phyloP scores from a whole-genome alignment of 106 monocot species.

The Hemerocallis citrina region DNA sequence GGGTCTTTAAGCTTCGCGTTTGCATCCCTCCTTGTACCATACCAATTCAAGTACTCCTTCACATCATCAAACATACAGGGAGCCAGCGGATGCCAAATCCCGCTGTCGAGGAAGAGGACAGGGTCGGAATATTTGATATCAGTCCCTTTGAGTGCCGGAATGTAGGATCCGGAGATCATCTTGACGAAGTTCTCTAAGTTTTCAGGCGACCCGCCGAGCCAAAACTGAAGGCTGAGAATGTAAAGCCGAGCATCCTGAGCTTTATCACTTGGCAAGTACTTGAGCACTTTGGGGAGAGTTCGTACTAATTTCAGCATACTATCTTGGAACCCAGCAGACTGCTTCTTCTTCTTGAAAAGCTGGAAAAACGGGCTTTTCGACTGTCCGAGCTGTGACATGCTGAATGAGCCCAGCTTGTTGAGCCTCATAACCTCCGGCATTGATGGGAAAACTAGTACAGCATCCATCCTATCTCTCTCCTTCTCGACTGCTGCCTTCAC shows the following conservation, averaged over 20 bases:
- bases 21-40: constrained; percentile 43
- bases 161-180: constrained; percentile 60
- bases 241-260: constrained; percentile 68
- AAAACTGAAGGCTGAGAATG: constrained; percentile 76
- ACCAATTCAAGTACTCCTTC: constrained; percentile 79
- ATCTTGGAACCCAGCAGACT: constrained; percentile 55
- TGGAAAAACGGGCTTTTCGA: constrained; percentile 74
- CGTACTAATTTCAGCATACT: constrained; percentile 69
- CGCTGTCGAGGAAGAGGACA: constrained; percentile 51
- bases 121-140: constrained; percentile 48
- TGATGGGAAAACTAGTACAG: constrained; percentile 64
- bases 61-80: constrained; percentile 61
- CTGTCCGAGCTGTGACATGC: constrained; percentile 75
- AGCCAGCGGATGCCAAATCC: constrained; percentile 67
- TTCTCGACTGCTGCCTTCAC: constrained; percentile 59
- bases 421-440: constrained; percentile 84
- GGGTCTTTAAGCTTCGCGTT: constrained; percentile 32
- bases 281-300: constrained; percentile 63
- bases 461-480: constrained; percentile 56
- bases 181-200: constrained; percentile 66
- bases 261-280: constrained; percentile 71
- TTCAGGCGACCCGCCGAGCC: constrained; percentile 71
- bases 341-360: constrained; percentile 59
- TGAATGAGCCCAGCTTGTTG: constrained; percentile 75
- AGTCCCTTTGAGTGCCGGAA: constrained; percentile 36